Evolutionary conservation across 306 rosid species (phyloP), one percentile per base, ranked within the genome.

Genomic region (Amphicarpaea edgeworthii): DNA sequence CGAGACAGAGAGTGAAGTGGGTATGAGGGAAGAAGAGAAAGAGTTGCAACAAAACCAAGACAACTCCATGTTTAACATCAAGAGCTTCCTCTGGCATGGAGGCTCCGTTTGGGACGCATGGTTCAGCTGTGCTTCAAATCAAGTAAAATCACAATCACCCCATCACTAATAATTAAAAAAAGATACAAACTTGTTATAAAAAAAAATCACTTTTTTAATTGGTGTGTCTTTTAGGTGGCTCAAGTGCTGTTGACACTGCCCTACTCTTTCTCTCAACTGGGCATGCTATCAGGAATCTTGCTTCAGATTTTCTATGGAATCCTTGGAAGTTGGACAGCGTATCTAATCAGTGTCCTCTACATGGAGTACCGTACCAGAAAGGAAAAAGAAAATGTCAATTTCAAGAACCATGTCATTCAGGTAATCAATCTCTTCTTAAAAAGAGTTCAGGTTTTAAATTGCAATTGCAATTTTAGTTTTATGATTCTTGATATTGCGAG

Each of bases 31-130:
- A 70, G 87, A 80, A 72, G 89, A 63, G 8, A 53, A 64, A 34
- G 62, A 30, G 58, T 62, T 47, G 7, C 81, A 71, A 23, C 81
- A 28, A 28, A n/a, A n/a, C n/a, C 32, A 75, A 23, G 85, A 85
- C n/a, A 72, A 83, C 1, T 83, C 96, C 26, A 12, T 63, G 51
- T 80, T 92, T 28, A 88, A 81, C 73, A 71, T 95, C 81, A 95
- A 87, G 77, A 90, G 24, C 67, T 24, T 92, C 40, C 96, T 95
- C 58, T 95, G 98, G 98, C 97, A 95, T 55, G 98, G 98, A 6
- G 98, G 98, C 77, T 95, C 98, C 59, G 95, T 76, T 19, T 95
- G 98, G 98, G 98, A 95, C 70, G 98, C 98, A 12, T 95, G 98
- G 98, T 92, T 95, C 86, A 95, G 98, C 73, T 95, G 98, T 63